Evolutionary conservation across 1,139 yeast species (phyloP).

Genomic region (Hyphopichia wangnamkhiaoensis): DNA sequence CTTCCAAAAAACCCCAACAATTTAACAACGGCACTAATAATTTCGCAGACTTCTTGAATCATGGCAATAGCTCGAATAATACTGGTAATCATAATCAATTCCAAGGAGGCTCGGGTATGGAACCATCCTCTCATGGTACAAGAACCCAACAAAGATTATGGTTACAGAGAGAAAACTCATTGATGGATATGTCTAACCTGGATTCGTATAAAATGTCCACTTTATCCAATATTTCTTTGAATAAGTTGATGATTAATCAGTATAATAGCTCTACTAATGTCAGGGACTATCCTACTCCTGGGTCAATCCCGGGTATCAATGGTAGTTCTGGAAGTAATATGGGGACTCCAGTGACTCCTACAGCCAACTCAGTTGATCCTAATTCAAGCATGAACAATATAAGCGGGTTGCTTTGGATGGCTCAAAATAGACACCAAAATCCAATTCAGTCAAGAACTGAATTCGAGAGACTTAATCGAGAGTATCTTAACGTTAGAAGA

Average conservation of each 20-base stretch:
- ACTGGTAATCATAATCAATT: constrained; percentile 9
- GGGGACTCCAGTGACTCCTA: constrained; percentile 1
- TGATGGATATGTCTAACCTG: constrained; percentile 53
- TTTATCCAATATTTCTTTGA: constrained; percentile 45
- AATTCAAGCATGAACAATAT: constrained; percentile 19
- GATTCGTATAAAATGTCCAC: constrained; percentile 36
- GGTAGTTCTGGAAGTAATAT: background rate
- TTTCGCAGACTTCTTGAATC: constrained; percentile 30
- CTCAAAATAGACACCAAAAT: constrained; percentile 38
- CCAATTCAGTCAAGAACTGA: constrained; percentile 71
- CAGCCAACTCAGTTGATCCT: constrained; percentile 8
- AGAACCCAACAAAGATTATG: constrained; percentile 82
- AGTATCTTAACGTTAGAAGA: constrained; percentile 68
- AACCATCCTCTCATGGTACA: constrained; percentile 39
- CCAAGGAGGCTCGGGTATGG: constrained; percentile 12
- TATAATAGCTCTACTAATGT: constrained; percentile 27
- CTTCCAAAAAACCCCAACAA: constrained; percentile 22
- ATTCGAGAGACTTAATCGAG: constrained; percentile 73
- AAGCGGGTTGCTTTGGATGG: constrained; percentile 33
- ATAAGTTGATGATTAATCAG: constrained; percentile 47
- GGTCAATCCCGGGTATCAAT: background rate
- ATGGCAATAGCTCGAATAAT: constrained; percentile 10
- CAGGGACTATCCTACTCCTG: constrained; percentile 18
- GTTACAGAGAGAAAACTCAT: constrained; percentile 77
- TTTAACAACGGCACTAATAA: constrained; percentile 29